Conservation (phyloP, 2,329 filamentous ascomycete species). For the Rhexocercosporidium sp. region DNA sequence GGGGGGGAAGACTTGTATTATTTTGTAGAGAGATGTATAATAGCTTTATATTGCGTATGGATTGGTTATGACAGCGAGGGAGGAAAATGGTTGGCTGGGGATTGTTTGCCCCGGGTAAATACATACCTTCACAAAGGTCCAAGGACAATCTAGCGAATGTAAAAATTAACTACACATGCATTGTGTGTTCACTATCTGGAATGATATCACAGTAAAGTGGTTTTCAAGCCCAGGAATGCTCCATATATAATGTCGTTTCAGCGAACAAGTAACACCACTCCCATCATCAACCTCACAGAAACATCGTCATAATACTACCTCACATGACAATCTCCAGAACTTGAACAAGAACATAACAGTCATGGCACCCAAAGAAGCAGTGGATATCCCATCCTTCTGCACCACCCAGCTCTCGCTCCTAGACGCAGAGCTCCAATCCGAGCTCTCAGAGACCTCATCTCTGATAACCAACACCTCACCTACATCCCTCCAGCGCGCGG, state of each 20-base stretch:
- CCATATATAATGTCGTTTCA: background rate
- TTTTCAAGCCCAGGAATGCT: background rate
- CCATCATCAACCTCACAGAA: background rate
- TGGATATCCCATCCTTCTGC: conserved; percentile 73
- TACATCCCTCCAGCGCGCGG: conserved; percentile 72
- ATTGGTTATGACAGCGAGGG: background rate
- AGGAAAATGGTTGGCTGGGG: background rate
- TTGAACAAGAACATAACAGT: background rate
- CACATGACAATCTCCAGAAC: conserved; percentile 20
- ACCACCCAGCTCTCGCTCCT: conserved; percentile 73
- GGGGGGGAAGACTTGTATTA: background rate
- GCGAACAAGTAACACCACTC: background rate
- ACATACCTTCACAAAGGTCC: background rate
- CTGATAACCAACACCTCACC: conserved; percentile 73
- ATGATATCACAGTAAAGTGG: too few species aligned
- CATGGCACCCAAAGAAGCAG: conserved; percentile 44
- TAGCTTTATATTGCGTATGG: background rate
- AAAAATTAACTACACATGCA: background rate
- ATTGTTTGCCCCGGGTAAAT: background rate
- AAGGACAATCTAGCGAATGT: background rate
- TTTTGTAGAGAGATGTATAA: background rate
- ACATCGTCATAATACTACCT: conserved; percentile 8
- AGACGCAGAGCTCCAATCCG: conserved; percentile 71
- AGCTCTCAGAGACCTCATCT: conserved; percentile 71
- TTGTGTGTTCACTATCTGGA: background rate